Base-by-base conservation (phyloP, 208 protist species). In the Acanthamoeba triangularis region DNA sequence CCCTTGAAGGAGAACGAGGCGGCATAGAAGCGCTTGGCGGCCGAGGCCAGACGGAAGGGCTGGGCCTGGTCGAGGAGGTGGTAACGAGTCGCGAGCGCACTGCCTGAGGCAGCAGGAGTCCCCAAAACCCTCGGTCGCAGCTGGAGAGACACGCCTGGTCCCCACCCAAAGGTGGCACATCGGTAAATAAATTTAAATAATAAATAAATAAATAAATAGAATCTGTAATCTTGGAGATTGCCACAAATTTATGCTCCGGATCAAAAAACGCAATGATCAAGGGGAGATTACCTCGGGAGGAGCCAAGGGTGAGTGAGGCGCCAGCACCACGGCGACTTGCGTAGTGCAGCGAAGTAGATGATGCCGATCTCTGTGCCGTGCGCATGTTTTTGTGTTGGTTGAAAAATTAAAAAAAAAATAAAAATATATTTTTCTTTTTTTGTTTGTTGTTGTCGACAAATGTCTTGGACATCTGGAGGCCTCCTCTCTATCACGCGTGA, bases 1-100 rank as follows among this genome's bases (percentile, higher is more conserved):
- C 82, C 82, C 44, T 90, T 90, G 82, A 90, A 90, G 52, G 82
- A 90, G 56, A 90, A 90, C n/a, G 82, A 90, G 25, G 82, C 10
- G 18, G 72, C 72, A 14, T 80, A 80, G 72, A 25, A 49, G 28
- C 72, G 20, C 63, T 69, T 69, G 63, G 63, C 63, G n/a, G 72
- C 41, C 33, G 72, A 37, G 72, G 35, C 33, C 33, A 80, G 16
- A 11, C 33, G 35, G 13, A 47, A 47, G 30, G 72, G 72, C 61
- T 67, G 52, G 52, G 52, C 52, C 52, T 59, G 52, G 13, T 59
- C 52, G 16, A 59, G 20, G 0, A 25, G 54, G 8, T 61, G 23
- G 23, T 18, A 18, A 8, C 54, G 16, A 25, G 63, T 69, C 63
- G 63, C 63, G 1, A 61, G 54, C 54, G 16, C 54, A 61, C 23